Evolutionary conservation across 805 yeast genomes (phyloP), one percentile per base, ranked within the genome.

Genomic region (Metschnikowia anglica): DNA sequence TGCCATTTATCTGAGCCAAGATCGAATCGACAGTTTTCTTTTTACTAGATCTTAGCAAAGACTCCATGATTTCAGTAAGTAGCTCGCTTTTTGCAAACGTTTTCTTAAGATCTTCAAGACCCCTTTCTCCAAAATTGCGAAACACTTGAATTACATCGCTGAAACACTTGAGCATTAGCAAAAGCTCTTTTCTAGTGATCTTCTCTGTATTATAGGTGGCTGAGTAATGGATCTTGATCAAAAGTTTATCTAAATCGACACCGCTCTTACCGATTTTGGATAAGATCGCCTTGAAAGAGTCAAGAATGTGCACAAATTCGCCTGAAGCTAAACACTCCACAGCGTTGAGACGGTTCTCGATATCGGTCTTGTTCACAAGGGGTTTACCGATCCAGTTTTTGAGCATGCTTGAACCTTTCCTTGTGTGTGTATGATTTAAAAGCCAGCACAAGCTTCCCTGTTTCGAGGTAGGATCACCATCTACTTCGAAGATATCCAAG

Each of bases 371-470:
- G 32, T 80, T 72, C 0, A 78, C 62, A 17, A 90, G 68, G 1
- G 99, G 99, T 46, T 74, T 70, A 1, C 80, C 70, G 0, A 90
- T 64, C 99, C 99, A 93, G 28, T 75, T 67, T 21, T 73, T 70
- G 11, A 93, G 60, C 45, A 79, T 53, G 41, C 96, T 63, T 34
- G 71, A 74, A 0, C 99, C 99, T 61, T 83, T 84, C 21, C 74
- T 70, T 0, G 98, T 87, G 25, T 79, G 65, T 0, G 98, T 87
- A 51, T 85, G 89, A 58, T 91, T 85, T 46, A 93, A 53, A 2
- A 88, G 67, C 89, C 95, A 87, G 12, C 86, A 59, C 11, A 91
- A 64, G 0, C 96, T 80, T 0, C 97, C 98, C 24, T 71, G 63
- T 7, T 68, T 68, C 4, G 72, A 65, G 10, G 65, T 59, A 12